Base-by-base conservation (phyloP, 768 basidiomycete species). In the Tulasnella sp. region DNA sequence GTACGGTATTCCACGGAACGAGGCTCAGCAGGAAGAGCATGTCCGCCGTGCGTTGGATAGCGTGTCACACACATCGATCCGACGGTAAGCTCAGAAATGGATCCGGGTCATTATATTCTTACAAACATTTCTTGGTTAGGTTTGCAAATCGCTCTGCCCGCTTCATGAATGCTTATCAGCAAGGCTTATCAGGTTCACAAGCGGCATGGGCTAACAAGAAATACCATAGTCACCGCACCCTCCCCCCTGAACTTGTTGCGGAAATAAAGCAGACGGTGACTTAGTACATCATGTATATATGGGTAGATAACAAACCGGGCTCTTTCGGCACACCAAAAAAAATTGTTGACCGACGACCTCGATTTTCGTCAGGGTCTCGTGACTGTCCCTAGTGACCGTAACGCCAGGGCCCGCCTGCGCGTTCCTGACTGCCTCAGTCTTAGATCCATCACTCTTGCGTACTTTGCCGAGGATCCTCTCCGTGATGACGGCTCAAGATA, bases 11-110 rank as follows among this genome's bases (percentile, higher is more conserved):
- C 86, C 85, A 12, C 81, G 83, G 6, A 78, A 80, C 16, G 85
- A 86, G 74, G 85, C 81, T 24, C 85, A 86, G 75, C 81, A 88
- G 0, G 81, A 85, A 71, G 34, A 39, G 9, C 87, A 87, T 82
- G 82, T 85, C 0, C 10, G 84, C 12, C 38, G 19, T 1, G 81
- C 84, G 0, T 77, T 88, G 1, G 84, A 86, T 14, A 38, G 80
- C 2, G 82, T 87, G 0, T 80, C 84, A 9, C 62, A 56, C 52
- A 3, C 19, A 16, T 83, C n/a, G 75, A 80, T 46, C 80, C 58
- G 6, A 80, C 74, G 31, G 76, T 40, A 7, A 78, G 80, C 81
- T 83, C 56, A n/a, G n/a, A 38, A 79, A 76, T 24, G 40, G 3
- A 75, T 40, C 10, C 21, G 3, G 21, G 16, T 42, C 74, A 6